phyloP scores from a whole-genome alignment of 805 yeast species.

The Saturnispora hagleri region DNA sequence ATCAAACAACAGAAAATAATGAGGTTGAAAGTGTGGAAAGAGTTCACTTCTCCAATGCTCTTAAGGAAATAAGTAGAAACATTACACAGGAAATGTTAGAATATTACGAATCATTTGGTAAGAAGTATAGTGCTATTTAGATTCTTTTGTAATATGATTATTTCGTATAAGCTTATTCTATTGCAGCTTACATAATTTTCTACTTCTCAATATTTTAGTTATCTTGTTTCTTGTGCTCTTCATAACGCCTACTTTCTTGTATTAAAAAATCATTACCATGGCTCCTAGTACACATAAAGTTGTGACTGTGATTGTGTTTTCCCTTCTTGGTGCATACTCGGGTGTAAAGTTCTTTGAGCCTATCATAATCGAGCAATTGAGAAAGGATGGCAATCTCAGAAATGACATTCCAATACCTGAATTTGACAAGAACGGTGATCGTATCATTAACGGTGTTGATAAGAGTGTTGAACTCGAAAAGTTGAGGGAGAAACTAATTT shows the following conservation, averaged over 20 bases:
- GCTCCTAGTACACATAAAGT: conserved; percentile 14
- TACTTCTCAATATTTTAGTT: neutral
- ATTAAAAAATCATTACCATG: conserved; percentile 1
- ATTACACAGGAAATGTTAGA: conserved; percentile 80
- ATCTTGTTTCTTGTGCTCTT: neutral
- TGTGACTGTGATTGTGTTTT: conserved; percentile 21
- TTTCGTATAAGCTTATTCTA: neutral
- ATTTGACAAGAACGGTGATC: conserved; percentile 37
- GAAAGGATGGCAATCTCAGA: conserved; percentile 57
- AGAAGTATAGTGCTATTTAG: conserved; percentile 20
- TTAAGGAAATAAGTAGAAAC: conserved; percentile 59
- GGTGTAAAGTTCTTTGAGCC: conserved; percentile 71
- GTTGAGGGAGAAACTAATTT: conserved; percentile 15
- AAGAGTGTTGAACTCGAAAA: conserved; percentile 15
- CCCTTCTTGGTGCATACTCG: conserved; percentile 36
- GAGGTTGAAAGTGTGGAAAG: conserved; percentile 22
- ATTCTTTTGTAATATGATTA: neutral
- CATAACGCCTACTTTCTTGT: neutral
- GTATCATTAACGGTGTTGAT: conserved; percentile 19
- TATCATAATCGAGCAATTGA: conserved; percentile 53
- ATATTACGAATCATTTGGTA: conserved; percentile 55
- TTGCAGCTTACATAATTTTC: neutral
- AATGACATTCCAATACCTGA: conserved; percentile 49
- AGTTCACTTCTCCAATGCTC: conserved; percentile 53
- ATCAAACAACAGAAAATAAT: conserved; percentile 43